Base-by-base conservation (phyloP, 768 basidiomycete genomes). In the Boletus sp. region DNA sequence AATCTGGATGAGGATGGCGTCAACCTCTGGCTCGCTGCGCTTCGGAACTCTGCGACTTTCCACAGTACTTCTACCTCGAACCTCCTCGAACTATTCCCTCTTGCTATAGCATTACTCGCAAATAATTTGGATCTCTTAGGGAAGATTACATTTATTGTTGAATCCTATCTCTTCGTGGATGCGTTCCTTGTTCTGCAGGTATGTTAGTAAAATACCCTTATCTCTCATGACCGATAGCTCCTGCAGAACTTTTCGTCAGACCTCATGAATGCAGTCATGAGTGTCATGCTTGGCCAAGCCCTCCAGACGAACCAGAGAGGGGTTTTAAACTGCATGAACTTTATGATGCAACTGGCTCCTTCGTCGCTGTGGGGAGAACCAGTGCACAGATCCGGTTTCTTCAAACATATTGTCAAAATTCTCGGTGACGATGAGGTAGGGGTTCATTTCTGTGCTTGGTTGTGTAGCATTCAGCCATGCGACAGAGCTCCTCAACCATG, bases 1-100 rank as follows among this genome's bases (percentile, higher is more conserved):
- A 79, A 87, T 57, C 77, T 96, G 23, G 92, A 95, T 60, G 83
- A 84, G 56, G 93, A 95, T 67, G 88, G 82, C 0, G 67, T 93
- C 44, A 76, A 75, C 39, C 79, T 96, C 11, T 95, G 93, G 93
- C 74, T 79, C 23, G 75, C 80, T 32, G 81, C 88, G 1, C 72
- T 94, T 35, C 78, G 84, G 45, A 89, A 90, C 63, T 79, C 87
- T 1, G 67, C 77, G 2, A 73, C 77, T 1, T 66, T 91, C 8
- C 72, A 79, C 11, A 78, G 72, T 55, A 61, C 71, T n/a, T 70
- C 75, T 48, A 79, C 79, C 2, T 75, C 79, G 0, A 78, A 75
- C 37, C 76, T 93, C 23, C 70, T 83, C 32, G 81, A 83, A 25
- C 73, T 95, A 29, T 82, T 90, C 51, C 89, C 88, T 17, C 64